Conservation (phyloP, 1,284 basidiomycete species). For the Leccinum ambiguum region DNA sequence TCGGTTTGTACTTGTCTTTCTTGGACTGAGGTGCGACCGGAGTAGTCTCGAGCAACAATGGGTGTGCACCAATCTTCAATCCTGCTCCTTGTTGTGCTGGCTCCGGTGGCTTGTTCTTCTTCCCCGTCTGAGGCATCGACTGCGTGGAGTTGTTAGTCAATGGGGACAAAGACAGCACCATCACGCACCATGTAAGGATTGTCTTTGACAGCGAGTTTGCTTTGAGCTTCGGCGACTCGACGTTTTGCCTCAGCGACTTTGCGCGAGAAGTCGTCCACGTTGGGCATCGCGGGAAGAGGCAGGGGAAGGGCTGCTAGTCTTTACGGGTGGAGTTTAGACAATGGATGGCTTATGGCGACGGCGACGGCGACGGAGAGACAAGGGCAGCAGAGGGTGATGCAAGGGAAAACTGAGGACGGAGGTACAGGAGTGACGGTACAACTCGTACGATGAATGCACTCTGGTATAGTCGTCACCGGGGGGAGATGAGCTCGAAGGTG, state of each 20-base stretch:
- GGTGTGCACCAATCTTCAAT: conserved; percentile 87
- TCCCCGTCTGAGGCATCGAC: conserved; percentile 52
- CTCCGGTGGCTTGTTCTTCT: conserved; percentile 56
- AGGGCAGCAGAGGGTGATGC: too few relatives aligned
- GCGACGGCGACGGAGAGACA: too few relatives aligned
- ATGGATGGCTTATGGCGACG: conserved; percentile 18
- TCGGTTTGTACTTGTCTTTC: conserved; percentile 91
- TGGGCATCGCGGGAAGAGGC: conserved; percentile 38
- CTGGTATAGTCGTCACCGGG: too few relatives aligned
- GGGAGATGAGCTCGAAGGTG: too few relatives aligned
- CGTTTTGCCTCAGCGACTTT: conserved; percentile 78
- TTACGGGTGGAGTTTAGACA: conserved; percentile 31
- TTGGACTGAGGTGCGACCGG: conserved; percentile 65
- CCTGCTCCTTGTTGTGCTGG: conserved; percentile 75
- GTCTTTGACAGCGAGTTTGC: conserved; percentile 67
- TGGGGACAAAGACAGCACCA: not conserved
- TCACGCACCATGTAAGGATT: conserved; percentile 79
- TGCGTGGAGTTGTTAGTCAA: conserved; percentile 26
- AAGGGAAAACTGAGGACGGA: too few relatives aligned
- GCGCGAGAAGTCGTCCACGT: conserved; percentile 64
- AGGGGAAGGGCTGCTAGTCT: conserved; percentile 37
- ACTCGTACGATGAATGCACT: too few relatives aligned
- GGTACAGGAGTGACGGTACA: too few relatives aligned
- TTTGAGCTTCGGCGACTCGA: conserved; percentile 77
- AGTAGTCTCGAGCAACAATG: conserved; percentile 73